Conservation (phyloP, 257 asterid species). For the Solanum appendiculatum region DNA sequence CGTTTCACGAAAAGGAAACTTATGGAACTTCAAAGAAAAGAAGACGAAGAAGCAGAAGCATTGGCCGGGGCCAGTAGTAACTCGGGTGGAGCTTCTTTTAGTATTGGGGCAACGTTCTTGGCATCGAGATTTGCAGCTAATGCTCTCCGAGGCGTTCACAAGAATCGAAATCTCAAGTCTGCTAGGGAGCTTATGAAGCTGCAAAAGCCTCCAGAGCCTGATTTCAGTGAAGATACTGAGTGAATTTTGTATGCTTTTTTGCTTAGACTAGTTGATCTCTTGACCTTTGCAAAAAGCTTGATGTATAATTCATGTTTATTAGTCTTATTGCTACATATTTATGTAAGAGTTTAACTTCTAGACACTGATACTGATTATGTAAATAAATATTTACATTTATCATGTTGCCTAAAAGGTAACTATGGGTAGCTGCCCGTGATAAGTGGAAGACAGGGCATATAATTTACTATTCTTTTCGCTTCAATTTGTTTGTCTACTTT, state of each 20-base stretch:
- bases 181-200: conserved; percentile 72
- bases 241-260: conserved; percentile 1
- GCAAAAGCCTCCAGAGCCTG: conserved; percentile 96
- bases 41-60: conserved; percentile 40
- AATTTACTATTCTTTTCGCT: background rate
- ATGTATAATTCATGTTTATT: background rate
- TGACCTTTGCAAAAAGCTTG: background rate
- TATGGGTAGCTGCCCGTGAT: background rate
- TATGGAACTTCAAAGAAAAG: conserved; percentile 61
- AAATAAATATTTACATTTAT: background rate
- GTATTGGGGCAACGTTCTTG: conserved; percentile 73
- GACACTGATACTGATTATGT: background rate
- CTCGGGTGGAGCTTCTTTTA: conserved; percentile 42
- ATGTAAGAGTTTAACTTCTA: background rate
- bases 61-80: conserved; percentile 31
- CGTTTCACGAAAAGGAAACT: conserved; percentile 68
- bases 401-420: background rate
- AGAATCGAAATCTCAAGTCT: conserved; percentile 76
- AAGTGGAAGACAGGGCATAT: background rate
- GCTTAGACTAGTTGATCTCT: background rate
- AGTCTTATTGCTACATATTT: background rate
- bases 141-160: conserved; percentile 80
- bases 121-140: conserved; percentile 81
- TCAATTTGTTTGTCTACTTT: too few species aligned
- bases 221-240: conserved; percentile 76